Percentiles rank a stretch among this genome's conserved stretches.
Conservation (phyloP, 768 basidiomycete genomes). For the Boletus vermiculosoides region DNA sequence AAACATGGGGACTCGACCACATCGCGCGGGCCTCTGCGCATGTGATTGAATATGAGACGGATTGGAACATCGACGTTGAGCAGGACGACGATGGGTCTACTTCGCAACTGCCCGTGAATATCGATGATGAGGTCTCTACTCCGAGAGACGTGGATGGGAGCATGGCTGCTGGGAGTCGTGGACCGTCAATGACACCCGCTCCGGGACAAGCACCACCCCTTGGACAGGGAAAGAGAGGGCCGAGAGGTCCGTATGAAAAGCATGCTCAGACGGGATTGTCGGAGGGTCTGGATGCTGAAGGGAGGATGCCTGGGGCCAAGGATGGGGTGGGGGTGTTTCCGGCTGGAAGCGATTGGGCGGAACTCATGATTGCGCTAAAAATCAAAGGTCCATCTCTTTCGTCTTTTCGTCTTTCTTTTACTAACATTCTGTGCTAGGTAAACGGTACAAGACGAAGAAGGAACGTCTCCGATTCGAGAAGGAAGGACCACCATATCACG, state of each 20-base stretch:
- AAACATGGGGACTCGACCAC: slow-evolving; percentile 69
- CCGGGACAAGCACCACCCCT: slow-evolving; percentile 14
- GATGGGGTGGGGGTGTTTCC: slow-evolving; percentile 67
- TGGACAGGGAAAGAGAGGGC: slow-evolving; percentile 38
- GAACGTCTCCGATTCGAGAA: slow-evolving; percentile 76
- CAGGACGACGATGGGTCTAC: slow-evolving; percentile 47
- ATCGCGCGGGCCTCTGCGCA: slow-evolving; percentile 67
- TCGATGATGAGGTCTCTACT: slow-evolving; percentile 40
- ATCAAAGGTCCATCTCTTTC: slow-evolving; percentile 54
- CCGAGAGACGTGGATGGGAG: slow-evolving; percentile 50
- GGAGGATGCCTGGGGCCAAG: slow-evolving; percentile 71
- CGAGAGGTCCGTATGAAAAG: slow-evolving; percentile 57
- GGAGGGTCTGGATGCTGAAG: slow-evolving; percentile 63
- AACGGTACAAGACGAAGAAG: slow-evolving; percentile 78
- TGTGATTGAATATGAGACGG: slow-evolving; percentile 79
- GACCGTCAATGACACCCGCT: slow-evolving; percentile 43
- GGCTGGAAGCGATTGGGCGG: slow-evolving; percentile 67
- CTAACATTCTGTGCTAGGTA: slow-evolving; percentile 38
- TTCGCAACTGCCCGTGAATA: slow-evolving; percentile 26
- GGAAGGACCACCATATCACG: slow-evolving; percentile 63
- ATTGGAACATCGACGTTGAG: slow-evolving; percentile 82
- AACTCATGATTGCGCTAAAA: slow-evolving; percentile 69
- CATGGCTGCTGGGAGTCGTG: slow-evolving; percentile 43
- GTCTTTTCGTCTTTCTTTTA: not conserved
- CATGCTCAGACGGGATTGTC: slow-evolving; percentile 38